phyloP scores from a whole-genome alignment of 371 early-diverging fungal species.

The Mortierella sp. region DNA sequence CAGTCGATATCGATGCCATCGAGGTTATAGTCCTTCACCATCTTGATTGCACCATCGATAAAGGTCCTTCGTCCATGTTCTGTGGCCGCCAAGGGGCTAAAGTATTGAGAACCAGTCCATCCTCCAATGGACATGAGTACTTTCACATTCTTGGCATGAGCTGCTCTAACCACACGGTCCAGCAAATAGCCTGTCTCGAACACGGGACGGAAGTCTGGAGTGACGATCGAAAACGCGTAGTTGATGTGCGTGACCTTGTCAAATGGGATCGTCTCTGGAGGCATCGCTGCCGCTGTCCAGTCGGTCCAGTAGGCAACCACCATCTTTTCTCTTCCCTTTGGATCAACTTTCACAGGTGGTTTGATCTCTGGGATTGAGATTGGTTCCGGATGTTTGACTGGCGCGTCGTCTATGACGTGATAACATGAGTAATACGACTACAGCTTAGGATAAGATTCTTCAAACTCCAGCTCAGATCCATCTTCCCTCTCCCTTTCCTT shows the following conservation, averaged over 20 bases:
- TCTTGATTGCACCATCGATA: conserved; percentile 54
- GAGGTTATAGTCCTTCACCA: conserved; percentile 59
- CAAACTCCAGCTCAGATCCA: not conserved
- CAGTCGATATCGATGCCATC: conserved; percentile 72
- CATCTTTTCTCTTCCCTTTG: conserved; percentile 28
- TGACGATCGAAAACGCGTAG: conserved; percentile 52
- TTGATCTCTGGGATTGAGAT: not conserved
- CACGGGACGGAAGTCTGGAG: conserved; percentile 30
- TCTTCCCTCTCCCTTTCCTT: not conserved
- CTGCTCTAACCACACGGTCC: conserved; percentile 24
- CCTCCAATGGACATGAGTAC: conserved; percentile 79
- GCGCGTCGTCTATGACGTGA: too few species aligned
- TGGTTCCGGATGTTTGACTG: too few species aligned
- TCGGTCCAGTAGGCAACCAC: conserved; percentile 53
- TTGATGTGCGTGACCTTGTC: conserved; percentile 56
- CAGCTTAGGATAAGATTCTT: too few species aligned
- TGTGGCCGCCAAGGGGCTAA: conserved; percentile 65
- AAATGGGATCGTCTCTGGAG: conserved; percentile 49
- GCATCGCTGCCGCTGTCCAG: conserved; percentile 39
- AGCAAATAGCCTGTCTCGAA: conserved; percentile 40
- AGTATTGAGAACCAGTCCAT: conserved; percentile 74
- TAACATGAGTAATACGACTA: too few species aligned
- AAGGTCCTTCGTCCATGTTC: conserved; percentile 56
- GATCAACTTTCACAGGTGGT: not conserved
- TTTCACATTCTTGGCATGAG: conserved; percentile 53